Base-by-base conservation (phyloP, 148 eudicot species). In the Chenopodium berlandieri region DNA sequence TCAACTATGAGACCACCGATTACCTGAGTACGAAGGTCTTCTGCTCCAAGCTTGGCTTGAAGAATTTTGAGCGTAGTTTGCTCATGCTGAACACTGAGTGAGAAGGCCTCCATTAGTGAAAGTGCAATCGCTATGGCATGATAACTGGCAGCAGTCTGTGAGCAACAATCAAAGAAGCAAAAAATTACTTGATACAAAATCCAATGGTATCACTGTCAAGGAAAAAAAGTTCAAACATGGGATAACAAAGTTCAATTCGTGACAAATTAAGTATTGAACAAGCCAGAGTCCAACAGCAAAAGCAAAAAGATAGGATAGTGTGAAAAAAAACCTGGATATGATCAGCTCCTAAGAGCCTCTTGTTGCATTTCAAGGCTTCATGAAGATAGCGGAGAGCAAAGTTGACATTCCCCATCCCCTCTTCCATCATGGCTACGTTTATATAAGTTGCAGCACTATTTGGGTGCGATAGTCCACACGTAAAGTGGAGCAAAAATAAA, bases 371-470 rank as follows among this genome's bases (percentile, higher is more conserved):
- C 86, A 97, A 91, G 81, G 99, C 99, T 89, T 97, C 99, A 81
- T 97, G 99, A 71, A 97, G 97, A 89, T 97, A 97, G 83, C 99
- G 88, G 73, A 97, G 98, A 80, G 99, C 99, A 80, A 94, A 87
- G 82, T 94, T 93, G 83, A 88, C 98, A 82, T 97, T 97, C 75
- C 99, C 99, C 99, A 94, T 94, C 68, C 97, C 99, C 88, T 94
- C 99, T 88, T 97, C 99, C 99, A 97, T 97, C 99, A 97, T 97
- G 74, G 99, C 99, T 68, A 97, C 91, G 75, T 97, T 97, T 63
- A 97, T 97, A 82, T 94, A 97, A 54, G 99, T 97, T 79, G 99
- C 99, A 71, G 98, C 99, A 44, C 98, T 97, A 86, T 97, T 97
- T 63, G 99, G 99, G 82, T 97, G 99, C 73, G 99, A 94, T 40